These are phyloP conservation scores for Lithospermum erythrorhizon DNA, from an alignment of 257 asterid genomes.

Conservation along the genomic window DNA sequence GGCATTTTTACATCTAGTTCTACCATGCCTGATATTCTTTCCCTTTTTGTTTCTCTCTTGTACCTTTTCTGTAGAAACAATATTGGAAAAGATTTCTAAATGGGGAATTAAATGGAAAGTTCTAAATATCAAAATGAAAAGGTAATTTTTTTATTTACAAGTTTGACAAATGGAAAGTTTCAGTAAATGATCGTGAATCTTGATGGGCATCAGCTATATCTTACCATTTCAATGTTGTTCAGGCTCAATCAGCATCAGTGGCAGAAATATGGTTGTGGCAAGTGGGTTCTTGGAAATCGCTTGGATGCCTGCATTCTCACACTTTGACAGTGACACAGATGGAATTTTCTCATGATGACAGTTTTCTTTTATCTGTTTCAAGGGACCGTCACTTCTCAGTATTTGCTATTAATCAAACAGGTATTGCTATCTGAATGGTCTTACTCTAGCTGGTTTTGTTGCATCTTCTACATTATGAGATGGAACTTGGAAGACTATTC, in stretches of 20 bases:
- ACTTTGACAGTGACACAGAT: conserved; percentile 83
- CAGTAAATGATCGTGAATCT: not conserved
- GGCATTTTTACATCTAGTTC: not conserved
- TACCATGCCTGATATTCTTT: not conserved
- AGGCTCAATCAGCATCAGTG: conserved; percentile 89
- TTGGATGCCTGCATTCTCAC: conserved; percentile 82
- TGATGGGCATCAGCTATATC: not conserved
- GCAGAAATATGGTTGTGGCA: conserved; percentile 98
- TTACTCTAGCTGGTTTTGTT: not conserved
- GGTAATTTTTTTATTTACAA: not conserved
- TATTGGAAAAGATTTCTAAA: not conserved
- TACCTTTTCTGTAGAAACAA: not conserved
- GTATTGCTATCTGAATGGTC: conserved; percentile 17
- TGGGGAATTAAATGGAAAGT: not conserved
- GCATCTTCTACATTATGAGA: not conserved
- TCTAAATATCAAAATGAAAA: not conserved
- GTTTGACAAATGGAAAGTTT: not conserved
- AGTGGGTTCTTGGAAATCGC: conserved; percentile 85
- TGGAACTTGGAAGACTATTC: not conserved
- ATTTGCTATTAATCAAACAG: conserved; percentile 51
- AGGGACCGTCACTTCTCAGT: conserved; percentile 91
- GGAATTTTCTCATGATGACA: conserved; percentile 76
- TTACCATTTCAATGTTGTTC: conserved; percentile 13
- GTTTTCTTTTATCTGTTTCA: conserved; percentile 70
- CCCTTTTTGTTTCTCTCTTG: too few relatives aligned